Conservation (phyloP, 129 eudicot species). For the Chrysanthemum makinoi region DNA sequence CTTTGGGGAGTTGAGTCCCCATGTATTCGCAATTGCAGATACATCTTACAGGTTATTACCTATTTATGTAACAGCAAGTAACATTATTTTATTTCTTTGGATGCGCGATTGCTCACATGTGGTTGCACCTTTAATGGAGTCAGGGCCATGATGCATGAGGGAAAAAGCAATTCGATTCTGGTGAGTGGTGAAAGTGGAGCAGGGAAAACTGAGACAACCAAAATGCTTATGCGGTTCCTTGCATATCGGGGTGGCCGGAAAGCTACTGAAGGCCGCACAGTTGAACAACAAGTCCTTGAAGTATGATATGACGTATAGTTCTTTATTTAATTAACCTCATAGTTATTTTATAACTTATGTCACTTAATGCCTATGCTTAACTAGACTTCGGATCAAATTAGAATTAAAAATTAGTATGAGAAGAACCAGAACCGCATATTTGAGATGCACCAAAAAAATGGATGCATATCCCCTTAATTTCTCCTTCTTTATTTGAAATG, state of each 20-base stretch:
- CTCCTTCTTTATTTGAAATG: no score
- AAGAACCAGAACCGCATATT: no score
- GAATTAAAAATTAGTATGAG: background rate
- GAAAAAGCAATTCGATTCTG: slow-evolving; percentile 91
- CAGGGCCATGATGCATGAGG: slow-evolving; percentile 95
- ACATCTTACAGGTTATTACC: slow-evolving; percentile 74
- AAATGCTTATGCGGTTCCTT: slow-evolving; percentile 98
- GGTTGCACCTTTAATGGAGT: slow-evolving; percentile 19
- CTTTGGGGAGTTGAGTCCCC: slow-evolving; percentile 94
- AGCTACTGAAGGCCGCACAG: slow-evolving; percentile 97
- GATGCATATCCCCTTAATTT: no score
- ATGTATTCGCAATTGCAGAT: slow-evolving; percentile 98
- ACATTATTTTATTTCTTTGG: slow-evolving; percentile 6
- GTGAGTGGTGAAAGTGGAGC: slow-evolving; percentile 99
- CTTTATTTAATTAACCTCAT: slow-evolving; percentile 25
- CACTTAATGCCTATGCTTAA: background rate
- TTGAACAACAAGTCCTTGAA: slow-evolving; percentile 99
- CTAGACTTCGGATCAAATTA: background rate
- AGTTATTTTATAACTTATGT: slow-evolving; percentile 7
- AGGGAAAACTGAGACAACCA: slow-evolving; percentile 98
- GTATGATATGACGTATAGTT: slow-evolving; percentile 60
- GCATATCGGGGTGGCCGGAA: slow-evolving; percentile 95
- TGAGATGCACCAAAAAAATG: no score
- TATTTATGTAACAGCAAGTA: slow-evolving; percentile 16
- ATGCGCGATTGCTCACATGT: slow-evolving; percentile 15